Conservation (phyloP, 495 filamentous ascomycete species). For the Penicillium dipodomyicola region DNA sequence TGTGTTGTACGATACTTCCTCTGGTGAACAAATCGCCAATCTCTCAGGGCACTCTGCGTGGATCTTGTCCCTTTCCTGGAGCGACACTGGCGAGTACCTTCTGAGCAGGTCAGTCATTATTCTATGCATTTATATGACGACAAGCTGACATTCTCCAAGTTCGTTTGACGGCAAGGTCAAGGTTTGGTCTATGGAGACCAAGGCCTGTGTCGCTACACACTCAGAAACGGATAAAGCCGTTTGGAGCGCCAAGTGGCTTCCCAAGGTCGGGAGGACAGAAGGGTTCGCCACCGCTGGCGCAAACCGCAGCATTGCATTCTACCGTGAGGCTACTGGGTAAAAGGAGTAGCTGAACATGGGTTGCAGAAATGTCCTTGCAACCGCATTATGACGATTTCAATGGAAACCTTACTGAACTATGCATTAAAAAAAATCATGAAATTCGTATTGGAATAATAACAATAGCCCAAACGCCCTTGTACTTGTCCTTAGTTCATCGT, state of each 20-base stretch:
- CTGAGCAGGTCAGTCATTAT: slow-evolving; percentile 65
- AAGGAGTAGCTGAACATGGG: slow-evolving; percentile 25
- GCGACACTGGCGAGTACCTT: slow-evolving; percentile 87
- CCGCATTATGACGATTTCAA: slow-evolving; percentile 15
- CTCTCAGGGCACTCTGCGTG: slow-evolving; percentile 76
- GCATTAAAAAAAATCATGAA: slow-evolving; percentile 21
- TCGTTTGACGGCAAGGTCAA: slow-evolving; percentile 90
- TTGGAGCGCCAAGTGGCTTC: slow-evolving; percentile 87
- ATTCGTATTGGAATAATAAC: slow-evolving; percentile 17
- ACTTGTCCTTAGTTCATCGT: slow-evolving; percentile 45
- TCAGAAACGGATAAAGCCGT: slow-evolving; percentile 82
- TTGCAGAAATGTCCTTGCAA: slow-evolving; percentile 1
- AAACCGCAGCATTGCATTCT: slow-evolving; percentile 77
- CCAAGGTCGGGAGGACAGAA: slow-evolving; percentile 72
- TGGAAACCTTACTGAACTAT: slow-evolving; percentile 12
- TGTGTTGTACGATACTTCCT: slow-evolving; percentile 82
- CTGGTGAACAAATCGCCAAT: slow-evolving; percentile 89
- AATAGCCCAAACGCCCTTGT: background rate
- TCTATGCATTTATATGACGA: background rate
- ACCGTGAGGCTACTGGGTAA: slow-evolving; percentile 82
- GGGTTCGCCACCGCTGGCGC: slow-evolving; percentile 85
- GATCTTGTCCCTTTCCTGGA: slow-evolving; percentile 91
- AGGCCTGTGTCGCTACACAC: slow-evolving; percentile 87
- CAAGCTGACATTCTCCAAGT: slow-evolving; percentile 34
- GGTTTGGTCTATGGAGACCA: slow-evolving; percentile 85